Conservation (phyloP, 140 eudicot species). For the Ambrosia hybrid region DNA sequence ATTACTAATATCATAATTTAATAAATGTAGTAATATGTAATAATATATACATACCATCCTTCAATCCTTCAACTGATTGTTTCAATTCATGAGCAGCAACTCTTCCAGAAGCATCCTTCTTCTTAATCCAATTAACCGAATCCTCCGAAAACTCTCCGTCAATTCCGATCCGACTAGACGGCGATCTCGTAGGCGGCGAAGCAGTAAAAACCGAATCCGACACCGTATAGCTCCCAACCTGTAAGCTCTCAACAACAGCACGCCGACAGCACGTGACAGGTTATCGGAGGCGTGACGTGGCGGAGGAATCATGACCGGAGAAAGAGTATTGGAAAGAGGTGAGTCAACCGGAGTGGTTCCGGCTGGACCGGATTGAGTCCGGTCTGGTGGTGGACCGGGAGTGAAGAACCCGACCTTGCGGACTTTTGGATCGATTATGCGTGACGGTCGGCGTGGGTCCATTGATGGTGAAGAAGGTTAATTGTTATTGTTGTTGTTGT, state of each 20-base stretch:
- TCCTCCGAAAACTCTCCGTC: constrained; percentile 64
- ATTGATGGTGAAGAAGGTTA: constrained; percentile 20
- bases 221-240: constrained; percentile 56
- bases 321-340: constrained; percentile 43
- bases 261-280: constrained; percentile 45
- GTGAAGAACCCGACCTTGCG: constrained; percentile 87
- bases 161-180: constrained; percentile 30
- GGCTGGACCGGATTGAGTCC: constrained; percentile 54
- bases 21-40: too few species aligned
- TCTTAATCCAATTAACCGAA: constrained; percentile 37
- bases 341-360: constrained; percentile 30
- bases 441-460: constrained; percentile 82
- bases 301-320: constrained; percentile 90
- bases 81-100: constrained; percentile 34
- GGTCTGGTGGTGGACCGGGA: constrained; percentile 57
- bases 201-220: constrained; percentile 41
- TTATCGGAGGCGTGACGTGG: constrained; percentile 56
- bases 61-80: constrained; percentile 28
- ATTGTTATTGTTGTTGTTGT: constrained; percentile 23
- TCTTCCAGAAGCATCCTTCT: constrained; percentile 40
- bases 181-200: constrained; percentile 34
- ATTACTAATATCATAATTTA: neutral
- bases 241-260: constrained; percentile 43
- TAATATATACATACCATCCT: constrained; percentile 13
- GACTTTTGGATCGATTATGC: constrained; percentile 72